These are phyloP conservation scores for Candida argentea DNA, from an alignment of 805 yeast genomes.

Conservation along the genomic window DNA sequence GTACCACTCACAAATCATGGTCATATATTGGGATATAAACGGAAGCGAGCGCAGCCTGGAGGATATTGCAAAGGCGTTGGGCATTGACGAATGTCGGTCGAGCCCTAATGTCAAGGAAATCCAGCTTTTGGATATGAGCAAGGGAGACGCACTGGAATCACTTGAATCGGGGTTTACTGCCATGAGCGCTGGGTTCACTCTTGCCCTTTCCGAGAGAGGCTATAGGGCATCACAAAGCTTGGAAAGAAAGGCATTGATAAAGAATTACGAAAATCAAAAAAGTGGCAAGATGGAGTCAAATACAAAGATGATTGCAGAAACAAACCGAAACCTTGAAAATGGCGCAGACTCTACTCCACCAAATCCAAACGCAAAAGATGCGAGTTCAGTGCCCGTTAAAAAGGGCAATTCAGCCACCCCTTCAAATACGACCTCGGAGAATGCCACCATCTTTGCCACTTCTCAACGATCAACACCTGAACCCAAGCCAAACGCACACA, in stretches of 20 bases:
- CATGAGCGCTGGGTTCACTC: conserved; percentile 15
- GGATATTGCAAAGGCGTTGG: conserved; percentile 10
- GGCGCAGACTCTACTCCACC: too few species aligned
- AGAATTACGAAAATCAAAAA: too few species aligned
- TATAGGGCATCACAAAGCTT: conserved; percentile 9
- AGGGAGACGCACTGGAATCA: conserved; percentile 12
- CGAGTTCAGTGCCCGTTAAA: conserved; percentile 1
- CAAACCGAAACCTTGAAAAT: too few species aligned
- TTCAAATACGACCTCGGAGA: background rate
- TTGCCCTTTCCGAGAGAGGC: conserved; percentile 22
- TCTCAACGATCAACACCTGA: too few species aligned
- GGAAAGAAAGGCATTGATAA: conserved; percentile 4
- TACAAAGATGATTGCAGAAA: too few species aligned
- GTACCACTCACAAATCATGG: conserved; percentile 28
- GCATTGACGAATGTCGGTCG: conserved; percentile 5
- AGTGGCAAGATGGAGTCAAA: too few species aligned
- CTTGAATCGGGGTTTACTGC: too few species aligned
- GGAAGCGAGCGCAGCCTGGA: conserved; percentile 8
- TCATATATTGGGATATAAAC: conserved; percentile 33
- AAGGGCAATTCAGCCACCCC: conserved; percentile 1
- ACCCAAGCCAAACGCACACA: too few species aligned
- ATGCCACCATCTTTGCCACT: too few species aligned
- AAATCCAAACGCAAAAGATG: conserved; percentile 3
- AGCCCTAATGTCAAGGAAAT: conserved; percentile 12
- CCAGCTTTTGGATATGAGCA: conserved; percentile 25